Evolutionary conservation across 2,329 filamentous ascomycete genomes (phyloP).

Genomic region (Pseudogymnoascus sp.): DNA sequence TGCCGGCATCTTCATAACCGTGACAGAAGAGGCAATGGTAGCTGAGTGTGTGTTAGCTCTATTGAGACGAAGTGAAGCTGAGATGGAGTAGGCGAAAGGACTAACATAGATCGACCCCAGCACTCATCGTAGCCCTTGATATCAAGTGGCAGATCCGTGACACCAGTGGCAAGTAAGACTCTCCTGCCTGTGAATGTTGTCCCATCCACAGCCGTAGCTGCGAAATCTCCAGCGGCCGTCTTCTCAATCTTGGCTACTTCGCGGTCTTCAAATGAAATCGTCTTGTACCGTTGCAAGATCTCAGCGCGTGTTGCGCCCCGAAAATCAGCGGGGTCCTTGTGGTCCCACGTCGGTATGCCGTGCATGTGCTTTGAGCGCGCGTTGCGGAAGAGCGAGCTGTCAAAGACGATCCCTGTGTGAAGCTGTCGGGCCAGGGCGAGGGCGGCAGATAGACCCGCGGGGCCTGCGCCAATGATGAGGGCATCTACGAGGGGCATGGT

Average conservation of each 20-base stretch:
- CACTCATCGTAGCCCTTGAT: constrained; percentile 48
- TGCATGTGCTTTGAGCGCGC: constrained; percentile 38
- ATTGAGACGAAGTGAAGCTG: neutral
- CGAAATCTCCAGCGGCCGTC: constrained; percentile 26
- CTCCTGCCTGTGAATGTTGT: constrained; percentile 42
- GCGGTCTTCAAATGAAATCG: constrained; percentile 27
- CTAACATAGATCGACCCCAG: constrained; percentile 35
- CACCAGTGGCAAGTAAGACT: constrained; percentile 48
- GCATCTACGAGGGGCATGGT: constrained; percentile 22
- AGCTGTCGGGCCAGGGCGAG: constrained; percentile 33
- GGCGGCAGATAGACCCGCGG: constrained; percentile 38
- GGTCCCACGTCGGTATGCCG: constrained; percentile 33
- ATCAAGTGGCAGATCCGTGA: constrained; percentile 43
- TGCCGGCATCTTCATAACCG: constrained; percentile 50
- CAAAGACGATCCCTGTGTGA: constrained; percentile 37
- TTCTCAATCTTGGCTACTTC: constrained; percentile 9
- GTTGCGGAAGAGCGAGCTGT: constrained; percentile 38
- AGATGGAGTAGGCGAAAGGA: neutral
- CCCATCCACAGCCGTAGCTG: constrained; percentile 36
- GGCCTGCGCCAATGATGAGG: constrained; percentile 37
- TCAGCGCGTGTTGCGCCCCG: constrained; percentile 29
- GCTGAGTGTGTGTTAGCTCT: neutral
- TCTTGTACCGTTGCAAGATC: constrained; percentile 31
- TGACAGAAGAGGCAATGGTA: constrained; percentile 10
- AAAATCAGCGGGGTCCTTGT: constrained; percentile 28